Base-by-base conservation (phyloP, 2,329 filamentous ascomycete species). In the Fusarium annulatum region DNA sequence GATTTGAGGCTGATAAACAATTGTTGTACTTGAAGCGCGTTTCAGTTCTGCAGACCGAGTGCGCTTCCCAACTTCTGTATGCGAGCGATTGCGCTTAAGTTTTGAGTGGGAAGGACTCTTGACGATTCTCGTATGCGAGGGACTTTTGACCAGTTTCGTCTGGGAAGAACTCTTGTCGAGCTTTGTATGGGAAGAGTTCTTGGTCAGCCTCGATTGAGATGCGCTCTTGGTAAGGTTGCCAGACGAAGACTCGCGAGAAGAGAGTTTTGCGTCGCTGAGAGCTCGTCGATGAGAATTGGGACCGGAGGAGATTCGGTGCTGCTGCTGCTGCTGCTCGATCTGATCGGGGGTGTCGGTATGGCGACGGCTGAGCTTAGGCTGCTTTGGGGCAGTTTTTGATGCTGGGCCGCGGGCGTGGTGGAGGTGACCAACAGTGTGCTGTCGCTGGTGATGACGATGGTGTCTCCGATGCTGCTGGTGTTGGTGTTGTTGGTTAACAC, bases 1-100 rank as follows among this genome's bases (percentile, higher is more conserved):
- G 56, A 81, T 79, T 74, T 82, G 85, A 70, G 83, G 77, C 74
- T 85, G 85, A 76, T 82, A 81, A 67, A 87, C 84, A 66, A 84
- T 82, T 34, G 86, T 86, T 61, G 88, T 86, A 60, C 87, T 88
- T 18, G 85, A 82, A 30, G 86, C 84, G 64, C 87, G 86, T 78
- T 89, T 89, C 56, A 89, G 82, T 75, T 85, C 85, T 46, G 85
- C 81, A 19, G 88, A 91, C 55, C 86, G 86, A 79, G 91, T 91
- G 79, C 89, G 88, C 82, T 89, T 90, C 61, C 69, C 72, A 42
- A 74, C 48, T 51, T 74, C 72, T 19, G 72, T 73, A 64, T 74
- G 72, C 19, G 72, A 74, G 23, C 65, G 69, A 69, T 74, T 74
- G 69, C 72, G 72, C 72, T 74, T 74, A 21, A 91, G 81, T 76